phyloP scores from a whole-genome alignment of 306 rosid species.

The Lathyrus aphaca region DNA sequence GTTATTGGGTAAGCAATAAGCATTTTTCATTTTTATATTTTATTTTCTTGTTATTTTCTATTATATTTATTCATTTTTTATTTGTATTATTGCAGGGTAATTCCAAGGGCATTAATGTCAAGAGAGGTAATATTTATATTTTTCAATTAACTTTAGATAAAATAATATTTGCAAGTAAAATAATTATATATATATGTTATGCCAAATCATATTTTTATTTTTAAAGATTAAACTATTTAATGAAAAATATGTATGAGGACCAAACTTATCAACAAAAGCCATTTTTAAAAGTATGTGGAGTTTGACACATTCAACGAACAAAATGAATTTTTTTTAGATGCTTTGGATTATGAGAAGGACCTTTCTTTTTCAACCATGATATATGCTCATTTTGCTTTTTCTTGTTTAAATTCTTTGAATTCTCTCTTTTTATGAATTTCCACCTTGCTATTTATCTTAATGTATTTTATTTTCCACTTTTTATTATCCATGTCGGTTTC shows the following conservation, averaged over 20 bases:
- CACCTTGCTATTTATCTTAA: slow-evolving; percentile 65
- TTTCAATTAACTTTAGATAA: too few relatives aligned
- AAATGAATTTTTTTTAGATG: slow-evolving; percentile 6
- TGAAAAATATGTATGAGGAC: too few relatives aligned
- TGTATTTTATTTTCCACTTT: background rate
- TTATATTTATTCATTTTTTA: slow-evolving; percentile 48
- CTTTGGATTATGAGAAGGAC: slow-evolving; percentile 35
- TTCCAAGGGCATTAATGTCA: slow-evolving; percentile 94
- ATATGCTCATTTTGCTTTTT: slow-evolving; percentile 21
- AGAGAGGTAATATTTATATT: slow-evolving; percentile 72
- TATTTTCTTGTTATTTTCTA: slow-evolving; percentile 1
- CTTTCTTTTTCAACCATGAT: slow-evolving; percentile 26
- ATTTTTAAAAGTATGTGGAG: too few relatives aligned
- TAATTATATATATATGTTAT: too few relatives aligned
- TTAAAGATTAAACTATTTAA: too few relatives aligned
- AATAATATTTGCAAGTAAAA: too few relatives aligned
- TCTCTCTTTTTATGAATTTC: slow-evolving; percentile 42
- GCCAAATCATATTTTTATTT: too few relatives aligned
- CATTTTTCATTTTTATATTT: background rate
- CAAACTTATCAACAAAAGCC: too few relatives aligned
- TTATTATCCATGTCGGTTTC: slow-evolving; percentile 4
- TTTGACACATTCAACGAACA: too few relatives aligned
- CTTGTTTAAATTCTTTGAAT: slow-evolving; percentile 23
- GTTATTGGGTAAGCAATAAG: slow-evolving; percentile 75
- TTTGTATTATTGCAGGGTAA: slow-evolving; percentile 68